These are phyloP conservation scores for Arthrobotrys entomopaga DNA, from an alignment of 2,329 filamentous ascomycete genomes.

Conservation along the genomic window DNA sequence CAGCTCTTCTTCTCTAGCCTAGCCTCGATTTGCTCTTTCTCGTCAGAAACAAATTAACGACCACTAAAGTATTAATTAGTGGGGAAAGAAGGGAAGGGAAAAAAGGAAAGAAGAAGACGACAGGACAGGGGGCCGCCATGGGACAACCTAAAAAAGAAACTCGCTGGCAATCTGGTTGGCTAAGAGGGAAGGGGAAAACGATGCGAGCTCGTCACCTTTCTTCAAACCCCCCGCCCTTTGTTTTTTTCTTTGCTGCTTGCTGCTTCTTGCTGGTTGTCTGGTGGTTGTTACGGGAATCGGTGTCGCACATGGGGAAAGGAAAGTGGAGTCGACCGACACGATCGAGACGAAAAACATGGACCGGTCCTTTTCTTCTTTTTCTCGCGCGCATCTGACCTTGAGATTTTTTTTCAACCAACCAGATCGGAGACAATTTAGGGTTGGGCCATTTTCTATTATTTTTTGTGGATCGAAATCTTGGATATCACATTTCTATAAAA, in stretches of 20 bases:
- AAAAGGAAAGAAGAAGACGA: constrained; percentile 25
- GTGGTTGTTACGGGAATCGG: constrained; percentile 43
- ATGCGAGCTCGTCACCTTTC: constrained; percentile 53
- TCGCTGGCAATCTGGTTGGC: constrained; percentile 40
- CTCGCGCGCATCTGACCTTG: constrained; percentile 49
- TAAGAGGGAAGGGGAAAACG: constrained; percentile 11
- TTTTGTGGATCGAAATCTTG: neutral
- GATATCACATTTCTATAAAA: constrained; percentile 33
- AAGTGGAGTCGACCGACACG: constrained; percentile 43
- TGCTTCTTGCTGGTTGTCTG: constrained; percentile 4
- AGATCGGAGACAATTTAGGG: constrained; percentile 43
- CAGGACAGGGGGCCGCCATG: constrained; percentile 51
- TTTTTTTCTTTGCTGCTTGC: constrained; percentile 20
- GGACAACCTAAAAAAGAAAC: constrained; percentile 54
- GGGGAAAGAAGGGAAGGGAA: constrained; percentile 22
- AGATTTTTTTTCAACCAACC: constrained; percentile 32
- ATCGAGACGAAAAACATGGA: constrained; percentile 40
- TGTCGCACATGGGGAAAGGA: constrained; percentile 48
- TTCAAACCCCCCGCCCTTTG: neutral
- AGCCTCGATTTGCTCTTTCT: no score
- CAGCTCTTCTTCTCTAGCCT: constrained; percentile 6
- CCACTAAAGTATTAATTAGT: no score
- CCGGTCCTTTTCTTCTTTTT: constrained; percentile 27
- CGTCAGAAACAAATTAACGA: constrained; percentile 3
- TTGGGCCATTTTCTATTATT: neutral